Evolutionary conservation across 2,329 filamentous ascomycete genomes (phyloP).

Genomic region (Ophiostoma montium): DNA sequence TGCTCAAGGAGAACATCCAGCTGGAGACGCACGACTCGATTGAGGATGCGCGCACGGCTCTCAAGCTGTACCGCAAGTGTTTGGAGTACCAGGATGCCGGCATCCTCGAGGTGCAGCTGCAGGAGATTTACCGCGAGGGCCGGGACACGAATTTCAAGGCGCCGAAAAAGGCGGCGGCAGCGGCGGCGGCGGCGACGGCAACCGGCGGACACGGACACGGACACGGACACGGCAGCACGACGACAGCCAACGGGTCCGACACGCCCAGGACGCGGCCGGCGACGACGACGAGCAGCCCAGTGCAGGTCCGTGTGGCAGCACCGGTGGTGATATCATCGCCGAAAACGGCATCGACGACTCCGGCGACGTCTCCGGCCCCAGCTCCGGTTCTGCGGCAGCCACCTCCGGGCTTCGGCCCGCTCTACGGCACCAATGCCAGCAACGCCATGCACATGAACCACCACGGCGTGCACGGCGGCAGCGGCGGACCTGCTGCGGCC

Average conservation of each 20-base stretch:
- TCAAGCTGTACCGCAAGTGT: slow-evolving; percentile 81
- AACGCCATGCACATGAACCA: background rate
- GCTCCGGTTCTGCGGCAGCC: background rate
- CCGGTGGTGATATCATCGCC: too few relatives aligned
- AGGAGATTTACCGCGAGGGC: slow-evolving; percentile 59
- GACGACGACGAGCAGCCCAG: background rate
- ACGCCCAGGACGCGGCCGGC: slow-evolving; percentile 28
- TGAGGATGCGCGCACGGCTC: slow-evolving; percentile 81
- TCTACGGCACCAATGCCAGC: background rate
- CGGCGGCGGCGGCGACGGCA: background rate
- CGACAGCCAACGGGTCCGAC: slow-evolving; percentile 22
- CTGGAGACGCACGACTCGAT: slow-evolving; percentile 86
- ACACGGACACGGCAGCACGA: background rate
- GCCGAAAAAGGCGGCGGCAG: slow-evolving; percentile 25
- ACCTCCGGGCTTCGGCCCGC: background rate
- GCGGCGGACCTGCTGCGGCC: too few relatives aligned
- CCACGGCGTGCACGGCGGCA: background rate
- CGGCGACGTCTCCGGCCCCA: too few relatives aligned
- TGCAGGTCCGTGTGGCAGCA: slow-evolving; percentile 4
- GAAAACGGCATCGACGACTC: background rate
- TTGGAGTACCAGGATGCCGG: slow-evolving; percentile 79
- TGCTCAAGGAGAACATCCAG: slow-evolving; percentile 91
- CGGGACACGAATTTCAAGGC: slow-evolving; percentile 37
- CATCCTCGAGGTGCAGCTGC: slow-evolving; percentile 66
- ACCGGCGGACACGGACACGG: too few relatives aligned